These are phyloP conservation scores for Corymbia calophylla DNA, from an alignment of 441 rosid genomes.

Conservation along the genomic window DNA sequence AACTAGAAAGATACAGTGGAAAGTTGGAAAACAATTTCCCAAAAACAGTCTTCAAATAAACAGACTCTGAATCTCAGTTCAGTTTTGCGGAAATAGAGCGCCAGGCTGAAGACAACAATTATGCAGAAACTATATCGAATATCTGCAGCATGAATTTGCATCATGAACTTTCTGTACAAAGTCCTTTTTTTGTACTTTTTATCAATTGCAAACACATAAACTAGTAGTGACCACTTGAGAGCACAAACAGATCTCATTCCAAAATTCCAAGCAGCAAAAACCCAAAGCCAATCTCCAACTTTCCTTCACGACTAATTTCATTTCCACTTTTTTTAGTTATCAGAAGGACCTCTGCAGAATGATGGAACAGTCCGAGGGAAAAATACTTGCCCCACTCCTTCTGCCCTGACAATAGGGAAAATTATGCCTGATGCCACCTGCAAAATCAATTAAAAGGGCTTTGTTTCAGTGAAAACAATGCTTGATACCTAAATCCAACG, in stretches of 20 bases:
- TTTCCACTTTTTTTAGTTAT: background rate
- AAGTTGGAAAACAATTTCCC: background rate
- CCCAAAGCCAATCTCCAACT: background rate
- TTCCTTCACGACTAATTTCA: background rate
- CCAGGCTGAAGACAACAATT: background rate
- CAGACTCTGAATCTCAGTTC: background rate
- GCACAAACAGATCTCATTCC: background rate
- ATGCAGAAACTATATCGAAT: background rate
- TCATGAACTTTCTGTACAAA: background rate
- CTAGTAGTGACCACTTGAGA: background rate
- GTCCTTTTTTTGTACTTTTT: background rate
- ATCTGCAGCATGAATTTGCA: background rate
- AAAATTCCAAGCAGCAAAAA: background rate
- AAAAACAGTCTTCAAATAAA: background rate
- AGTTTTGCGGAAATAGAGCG: background rate
- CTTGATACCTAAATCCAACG: background rate
- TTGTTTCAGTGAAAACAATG: background rate
- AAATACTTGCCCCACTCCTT: constrained; percentile 63
- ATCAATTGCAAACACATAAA: background rate
- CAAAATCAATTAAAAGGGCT: background rate
- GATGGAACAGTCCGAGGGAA: constrained; percentile 45
- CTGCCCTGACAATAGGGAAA: constrained; percentile 53
- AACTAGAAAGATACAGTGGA: background rate
- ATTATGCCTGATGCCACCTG: constrained; percentile 59
- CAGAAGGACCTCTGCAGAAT: constrained; percentile 51